A percentile compares a stretch with the other conserved stretches of the same genome.
phyloP scores from a whole-genome alignment of 2,329 filamentous ascomycete genomes.

The Ascochyta viciae-villosae region DNA sequence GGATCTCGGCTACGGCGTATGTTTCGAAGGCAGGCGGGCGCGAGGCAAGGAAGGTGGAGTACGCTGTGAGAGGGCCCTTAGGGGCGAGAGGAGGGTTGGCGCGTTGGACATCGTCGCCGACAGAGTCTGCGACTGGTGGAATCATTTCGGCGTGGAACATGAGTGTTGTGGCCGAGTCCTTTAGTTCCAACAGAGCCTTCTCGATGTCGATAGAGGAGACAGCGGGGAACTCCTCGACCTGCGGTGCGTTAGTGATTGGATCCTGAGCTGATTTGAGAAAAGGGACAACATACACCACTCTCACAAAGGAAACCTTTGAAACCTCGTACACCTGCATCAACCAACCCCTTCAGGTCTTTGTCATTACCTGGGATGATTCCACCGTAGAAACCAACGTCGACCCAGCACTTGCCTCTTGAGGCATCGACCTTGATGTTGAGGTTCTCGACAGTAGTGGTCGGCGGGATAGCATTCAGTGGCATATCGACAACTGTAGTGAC shows the following conservation, averaged over 20 bases:
- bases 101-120: slow-evolving; percentile 76
- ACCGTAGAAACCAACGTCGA: slow-evolving; percentile 98
- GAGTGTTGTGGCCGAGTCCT: slow-evolving; percentile 82
- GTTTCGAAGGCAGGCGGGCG: slow-evolving; percentile 90
- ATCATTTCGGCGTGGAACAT: slow-evolving; percentile 99
- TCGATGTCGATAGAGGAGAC: slow-evolving; percentile 81
- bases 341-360: slow-evolving; percentile 76
- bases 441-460: slow-evolving; percentile 85
- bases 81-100: slow-evolving; percentile 75
- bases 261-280: no score
- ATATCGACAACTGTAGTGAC: slow-evolving; percentile 98
- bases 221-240: slow-evolving; percentile 96
- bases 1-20: slow-evolving; percentile 85
- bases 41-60: slow-evolving; percentile 90
- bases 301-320: slow-evolving; percentile 99
- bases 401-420: slow-evolving; percentile 89
- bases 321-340: slow-evolving; percentile 85
- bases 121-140: slow-evolving; percentile 80
- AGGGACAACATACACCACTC: slow-evolving; percentile 74
- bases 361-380: slow-evolving; percentile 92
- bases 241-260: not conserved
- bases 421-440: slow-evolving; percentile 86
- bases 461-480: slow-evolving; percentile 96
- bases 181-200: slow-evolving; percentile 80
- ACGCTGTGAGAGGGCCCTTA: slow-evolving; percentile 74